Base-by-base conservation (phyloP, 139 green algal genomes). In the Coelastrella sp. region DNA sequence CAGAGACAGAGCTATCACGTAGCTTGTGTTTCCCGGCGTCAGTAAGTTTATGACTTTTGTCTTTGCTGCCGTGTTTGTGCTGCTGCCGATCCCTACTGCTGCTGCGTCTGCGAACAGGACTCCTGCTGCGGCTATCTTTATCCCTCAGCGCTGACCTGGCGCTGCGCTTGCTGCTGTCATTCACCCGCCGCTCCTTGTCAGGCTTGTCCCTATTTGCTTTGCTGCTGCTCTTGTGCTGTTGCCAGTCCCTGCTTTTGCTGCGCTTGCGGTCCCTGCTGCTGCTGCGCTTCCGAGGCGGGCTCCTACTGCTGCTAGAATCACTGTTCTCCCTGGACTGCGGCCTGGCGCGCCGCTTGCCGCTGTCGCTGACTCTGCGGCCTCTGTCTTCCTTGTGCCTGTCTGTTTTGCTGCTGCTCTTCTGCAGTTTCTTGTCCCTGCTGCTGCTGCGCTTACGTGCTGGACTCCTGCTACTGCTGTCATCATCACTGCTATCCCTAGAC, bases 201-300 rank as follows among this genome's bases (percentile, higher is more conserved):
- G 17, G 22, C 14, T 56, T 85, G 19, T 47, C 57, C 17, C 56
- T 22, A 2, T 7, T 5, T 7, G 7, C 7, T 20, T 58, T 58
- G n/a, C 74, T 57, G 74, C 32, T 56, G 14, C 59, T 74, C 1
- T 47, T 47, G 32, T 47, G 80, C 80, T 86, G 80, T n/a, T 75
- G 80, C 80, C 74, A 7, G 2, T 85, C 79, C 19, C 57, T 73
- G 20, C 79, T 85, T 56, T 57, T 85, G 79, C 79, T 85, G 79
- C 79, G 79, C 58, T 71, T 85, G 17, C 79, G 79, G 3, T 73
- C 79, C 57, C 57, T 85, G 57, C 79, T 85, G 79, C 79, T 85
- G 79, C 79, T 85, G 79, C 79, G 79, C 7, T 61, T 22, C 5
- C 54, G 54, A 20, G 16, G 5, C 14, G 17, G 68, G 57, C 58